A percentile compares a stretch with the other conserved stretches of the same genome.
Conservation (phyloP, 768 basidiomycete genomes). For the Hysterangium stoloniferum region DNA sequence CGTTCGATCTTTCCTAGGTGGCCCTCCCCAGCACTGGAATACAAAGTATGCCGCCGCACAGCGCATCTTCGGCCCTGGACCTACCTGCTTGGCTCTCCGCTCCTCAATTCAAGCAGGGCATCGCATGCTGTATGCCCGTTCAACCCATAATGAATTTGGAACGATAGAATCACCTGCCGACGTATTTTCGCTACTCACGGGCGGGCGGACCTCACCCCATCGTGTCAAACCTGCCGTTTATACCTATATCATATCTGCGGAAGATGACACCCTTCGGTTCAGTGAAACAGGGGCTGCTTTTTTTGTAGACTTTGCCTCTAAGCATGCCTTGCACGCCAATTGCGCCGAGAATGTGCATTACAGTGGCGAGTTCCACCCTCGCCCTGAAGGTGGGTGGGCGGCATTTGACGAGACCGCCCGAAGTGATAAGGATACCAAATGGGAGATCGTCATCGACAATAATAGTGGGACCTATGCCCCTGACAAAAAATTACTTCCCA, state of each 20-base stretch:
- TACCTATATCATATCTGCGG: slow-evolving; percentile 73
- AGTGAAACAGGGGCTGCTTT: slow-evolving; percentile 85
- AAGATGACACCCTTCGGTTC: slow-evolving; percentile 73
- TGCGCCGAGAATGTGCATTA: slow-evolving; percentile 62
- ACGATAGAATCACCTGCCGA: slow-evolving; percentile 43
- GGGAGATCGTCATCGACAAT: slow-evolving; percentile 85
- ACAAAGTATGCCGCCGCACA: slow-evolving; percentile 59
- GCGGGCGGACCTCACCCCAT: slow-evolving; percentile 28
- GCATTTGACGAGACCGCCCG: slow-evolving; percentile 43
- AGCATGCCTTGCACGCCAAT: slow-evolving; percentile 79
- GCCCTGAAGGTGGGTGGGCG: slow-evolving; percentile 62
- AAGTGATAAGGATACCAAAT: slow-evolving; percentile 47
- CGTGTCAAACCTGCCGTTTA: slow-evolving; percentile 78
- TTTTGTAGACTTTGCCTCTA: slow-evolving; percentile 79
- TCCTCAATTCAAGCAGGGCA: slow-evolving; percentile 66
- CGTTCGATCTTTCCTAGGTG: slow-evolving; percentile 50
- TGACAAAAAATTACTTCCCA: slow-evolving; percentile 50
- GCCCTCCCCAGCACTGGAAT: slow-evolving; percentile 61
- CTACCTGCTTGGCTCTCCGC: slow-evolving; percentile 54
- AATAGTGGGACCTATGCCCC: slow-evolving; percentile 83
- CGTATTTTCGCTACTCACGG: slow-evolving; percentile 44
- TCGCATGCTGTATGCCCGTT: slow-evolving; percentile 64
- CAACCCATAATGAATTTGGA: slow-evolving; percentile 54
- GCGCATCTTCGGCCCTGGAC: slow-evolving; percentile 54
- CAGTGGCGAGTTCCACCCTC: slow-evolving; percentile 72